phyloP scores from a whole-genome alignment of 768 basidiomycete genomes.

The Termitomyces sp. region DNA sequence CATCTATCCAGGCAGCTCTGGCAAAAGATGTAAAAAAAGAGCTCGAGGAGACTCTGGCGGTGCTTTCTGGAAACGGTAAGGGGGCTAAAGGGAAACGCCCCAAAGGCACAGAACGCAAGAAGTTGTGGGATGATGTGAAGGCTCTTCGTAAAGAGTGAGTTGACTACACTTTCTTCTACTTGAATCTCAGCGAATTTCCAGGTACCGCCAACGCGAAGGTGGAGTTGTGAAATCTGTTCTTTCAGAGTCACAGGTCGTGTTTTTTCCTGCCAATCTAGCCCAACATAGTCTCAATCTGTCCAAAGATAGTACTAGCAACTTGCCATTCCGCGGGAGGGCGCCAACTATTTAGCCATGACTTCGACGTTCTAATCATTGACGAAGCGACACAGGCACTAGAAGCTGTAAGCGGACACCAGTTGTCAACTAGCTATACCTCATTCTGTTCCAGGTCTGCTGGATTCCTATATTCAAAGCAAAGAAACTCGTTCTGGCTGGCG shows the following conservation, averaged over 20 bases:
- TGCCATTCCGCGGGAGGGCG: conserved; percentile 91
- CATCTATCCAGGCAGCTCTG: conserved; percentile 57
- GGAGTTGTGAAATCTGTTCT: conserved; percentile 82
- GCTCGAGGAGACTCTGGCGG: conserved; percentile 62
- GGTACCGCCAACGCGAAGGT: conserved; percentile 86
- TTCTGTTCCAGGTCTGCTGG: conserved; percentile 75
- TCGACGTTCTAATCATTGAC: conserved; percentile 95
- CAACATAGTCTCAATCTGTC: not conserved
- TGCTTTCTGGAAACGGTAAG: conserved; percentile 71
- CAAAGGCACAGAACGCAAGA: conserved; percentile 70
- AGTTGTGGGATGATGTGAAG: conserved; percentile 84
- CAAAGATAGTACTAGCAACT: conserved; percentile 83
- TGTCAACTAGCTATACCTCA: conserved; percentile 1
- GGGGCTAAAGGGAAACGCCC: conserved; percentile 70
- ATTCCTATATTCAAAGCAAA: conserved; percentile 90
- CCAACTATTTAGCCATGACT: conserved; percentile 71
- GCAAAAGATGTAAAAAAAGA: conserved; percentile 90
- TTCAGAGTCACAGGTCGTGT: conserved; percentile 64
- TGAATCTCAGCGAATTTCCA: conserved; percentile 22
- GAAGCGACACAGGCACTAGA: conserved; percentile 98
- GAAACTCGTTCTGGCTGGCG: conserved; percentile 89
- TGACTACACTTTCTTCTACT: not conserved
- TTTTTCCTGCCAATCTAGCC: not conserved
- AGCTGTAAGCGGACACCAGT: conserved; percentile 51
- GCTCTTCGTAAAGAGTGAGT: conserved; percentile 87